Conservation (phyloP, 2,329 filamentous ascomycete genomes). For the Colletotrichum musicola region DNA sequence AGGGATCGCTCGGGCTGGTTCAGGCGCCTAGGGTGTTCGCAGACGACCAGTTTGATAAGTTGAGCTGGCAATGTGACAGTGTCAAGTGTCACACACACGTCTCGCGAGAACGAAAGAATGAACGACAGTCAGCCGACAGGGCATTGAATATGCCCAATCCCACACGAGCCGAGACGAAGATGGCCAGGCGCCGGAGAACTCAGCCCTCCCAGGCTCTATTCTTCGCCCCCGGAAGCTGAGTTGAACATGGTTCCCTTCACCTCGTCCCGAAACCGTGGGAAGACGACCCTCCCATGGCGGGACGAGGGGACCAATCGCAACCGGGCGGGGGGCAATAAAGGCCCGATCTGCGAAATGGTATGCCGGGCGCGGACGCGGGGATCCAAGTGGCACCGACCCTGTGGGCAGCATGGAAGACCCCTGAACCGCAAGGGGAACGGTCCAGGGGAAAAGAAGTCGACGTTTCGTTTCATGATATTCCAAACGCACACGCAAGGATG, state of each 20-base stretch:
- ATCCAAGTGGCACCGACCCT: slow-evolving; percentile 19
- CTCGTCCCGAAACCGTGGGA: slow-evolving; percentile 10
- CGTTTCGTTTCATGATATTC: slow-evolving; percentile 34
- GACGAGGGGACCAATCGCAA: slow-evolving; percentile 36
- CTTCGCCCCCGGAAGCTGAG: not conserved
- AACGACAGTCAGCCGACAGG: slow-evolving; percentile 11
- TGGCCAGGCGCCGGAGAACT: not conserved
- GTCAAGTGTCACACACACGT: not conserved
- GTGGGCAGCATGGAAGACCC: slow-evolving; percentile 1
- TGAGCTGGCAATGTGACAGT: not conserved
- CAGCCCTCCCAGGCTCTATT: not conserved
- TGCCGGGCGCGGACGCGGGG: slow-evolving; percentile 18
- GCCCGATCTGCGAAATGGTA: slow-evolving; percentile 20
- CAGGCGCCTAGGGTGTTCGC: not conserved
- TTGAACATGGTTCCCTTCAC: slow-evolving; percentile 24
- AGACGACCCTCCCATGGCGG: slow-evolving; percentile 14
- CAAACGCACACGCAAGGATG: slow-evolving; percentile 17
- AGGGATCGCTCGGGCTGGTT: not conserved
- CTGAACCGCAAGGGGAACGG: not conserved
- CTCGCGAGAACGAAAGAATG: not conserved
- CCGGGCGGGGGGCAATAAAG: not conserved
- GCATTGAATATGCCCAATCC: not conserved
- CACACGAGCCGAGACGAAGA: too few species aligned
- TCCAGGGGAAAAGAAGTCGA: not conserved
- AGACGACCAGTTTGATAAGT: not conserved